Evolutionary conservation across 1,284 basidiomycete genomes (phyloP), one percentile per base, ranked within the genome.

Genomic region (Pisolithus thermaeus): DNA sequence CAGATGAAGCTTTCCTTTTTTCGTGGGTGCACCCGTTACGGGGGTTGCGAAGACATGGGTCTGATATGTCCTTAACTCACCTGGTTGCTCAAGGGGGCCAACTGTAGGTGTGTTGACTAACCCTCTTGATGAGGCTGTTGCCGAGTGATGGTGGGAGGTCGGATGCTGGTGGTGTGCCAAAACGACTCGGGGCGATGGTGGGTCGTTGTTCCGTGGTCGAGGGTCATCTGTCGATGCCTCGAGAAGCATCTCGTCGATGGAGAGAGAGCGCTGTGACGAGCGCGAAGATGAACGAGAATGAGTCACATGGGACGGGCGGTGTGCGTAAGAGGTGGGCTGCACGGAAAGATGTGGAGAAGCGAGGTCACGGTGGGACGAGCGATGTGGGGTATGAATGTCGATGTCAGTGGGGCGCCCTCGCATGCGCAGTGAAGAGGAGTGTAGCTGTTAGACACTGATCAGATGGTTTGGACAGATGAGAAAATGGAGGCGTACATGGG

Each of bases 11-110:
- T 81, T 80, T 18, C 63, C 62, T 68, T 82, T 83, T 69, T 85
- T 85, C 9, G 74, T 73, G 2, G 83, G 82, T 3, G 83, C 81
- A 49, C 83, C 84, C 0, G 79, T 84, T 6, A 85, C 80, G 6
- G 81, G 78, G 2, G 82, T 80, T 7, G 82, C 80, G 60, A 87
- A 87, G 4, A 84, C 77, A 61, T 86, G 84, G 0, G 81, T 83
- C 58, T 82, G 80, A 57, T 78, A 80, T 44, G 74, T 74, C 47
- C 74, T 69, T 16, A 73, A 64, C 54, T 75, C 71, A 39, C 70
- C 68, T 9, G 69, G 68, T 23, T 69, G 69, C 2, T 67, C 59
- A 11, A 70, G 62, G 5, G 70, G 70, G 5, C 72, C 68, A 16
- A 64, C 54, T 2, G 59, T 44, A 6, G 56, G 49, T 1, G 51